Conservation (phyloP, 2,329 filamentous ascomycete species). For the Boeremia lycopersici region DNA sequence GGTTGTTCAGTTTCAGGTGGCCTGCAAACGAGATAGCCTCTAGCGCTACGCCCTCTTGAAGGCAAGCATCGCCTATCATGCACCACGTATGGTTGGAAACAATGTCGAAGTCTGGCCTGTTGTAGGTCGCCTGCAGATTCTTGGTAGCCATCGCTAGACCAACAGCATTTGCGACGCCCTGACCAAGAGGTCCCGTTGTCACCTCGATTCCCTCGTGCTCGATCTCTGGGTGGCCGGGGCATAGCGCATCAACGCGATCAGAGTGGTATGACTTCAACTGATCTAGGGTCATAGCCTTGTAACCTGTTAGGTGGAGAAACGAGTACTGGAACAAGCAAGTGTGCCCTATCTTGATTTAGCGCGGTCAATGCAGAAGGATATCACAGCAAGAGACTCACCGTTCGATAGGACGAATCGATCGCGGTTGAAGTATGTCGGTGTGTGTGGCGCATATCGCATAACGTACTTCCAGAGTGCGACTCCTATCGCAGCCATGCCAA, state of each 20-base stretch:
- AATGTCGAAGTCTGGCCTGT: constrained; percentile 56
- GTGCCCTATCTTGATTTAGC: constrained; percentile 47
- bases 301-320: constrained; percentile 61
- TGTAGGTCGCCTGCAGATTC: constrained; percentile 61
- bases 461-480: constrained; percentile 66
- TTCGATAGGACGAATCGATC: constrained; percentile 69
- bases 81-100: constrained; percentile 62
- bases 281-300: constrained; percentile 61
- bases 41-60: constrained; percentile 64
- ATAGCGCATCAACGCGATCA: constrained; percentile 55
- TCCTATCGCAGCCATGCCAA: constrained; percentile 67
- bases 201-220: constrained; percentile 64
- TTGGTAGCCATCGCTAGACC: constrained; percentile 64
- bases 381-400: constrained; percentile 38
- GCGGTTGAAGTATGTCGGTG: constrained; percentile 64
- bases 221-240: constrained; percentile 63
- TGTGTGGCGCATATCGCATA: constrained; percentile 64
- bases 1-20: constrained; percentile 61
- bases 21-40: constrained; percentile 64
- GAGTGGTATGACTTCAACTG: constrained; percentile 63
- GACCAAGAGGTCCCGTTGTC: constrained; percentile 86
- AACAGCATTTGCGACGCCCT: constrained; percentile 87
- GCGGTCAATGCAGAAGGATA: no score
- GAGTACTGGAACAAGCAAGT: constrained; percentile 61
- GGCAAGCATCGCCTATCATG: constrained; percentile 64